Base-by-base conservation (phyloP, 2,329 filamentous ascomycete genomes). In the Bipolaris oryzae region DNA sequence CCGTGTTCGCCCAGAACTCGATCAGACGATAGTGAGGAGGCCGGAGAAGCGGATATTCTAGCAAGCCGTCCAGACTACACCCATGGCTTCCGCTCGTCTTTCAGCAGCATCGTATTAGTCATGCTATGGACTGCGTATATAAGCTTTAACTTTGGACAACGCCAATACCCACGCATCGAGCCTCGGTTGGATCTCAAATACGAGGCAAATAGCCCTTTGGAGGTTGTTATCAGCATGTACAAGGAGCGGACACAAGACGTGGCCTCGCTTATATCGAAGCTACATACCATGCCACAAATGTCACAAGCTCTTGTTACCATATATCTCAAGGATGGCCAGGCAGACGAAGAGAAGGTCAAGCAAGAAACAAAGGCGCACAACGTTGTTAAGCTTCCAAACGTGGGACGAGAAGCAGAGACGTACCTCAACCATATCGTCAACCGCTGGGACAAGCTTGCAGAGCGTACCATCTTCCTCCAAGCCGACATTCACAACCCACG, bases 401-500 rank as follows among this genome's bases (percentile, higher is more conserved):
- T 75, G 31, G 81, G 81, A 20, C 74, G 80, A 34, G 77, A 81
- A 62, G 74, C 77, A 16, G 78, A 78, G 7, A 79, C 79, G 3
- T 82, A 79, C 64, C 74, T 83, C 3, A 67, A 77, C 56, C 81
- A 83, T 59, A 81, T 82, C 33, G 54, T 80, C 3, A 66, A 60
- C 13, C 55, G 70, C 39, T 83, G 77, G 77, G 76, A 81, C 35
- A 63, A 62, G 20, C 74, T 83, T 3, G 76, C 80, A 10, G 69
- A 54, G 11, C 79, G 82, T 47, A 81, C 79, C 0, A 58, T 82
- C 23, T 83, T 83, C 69, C 68, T 82, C 5, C 80, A 82, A 68
- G 80, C 79, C 3, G 74, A 74, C 31, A 58, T 79, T 25, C 72
- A 82, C 59, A 77, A 78, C 38, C 69, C 72, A 28, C 58, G 55